Evolutionary conservation across 345 rosid genomes (phyloP), one percentile per base, ranked within the genome.

Genomic region (Aethionema arabicum): DNA sequence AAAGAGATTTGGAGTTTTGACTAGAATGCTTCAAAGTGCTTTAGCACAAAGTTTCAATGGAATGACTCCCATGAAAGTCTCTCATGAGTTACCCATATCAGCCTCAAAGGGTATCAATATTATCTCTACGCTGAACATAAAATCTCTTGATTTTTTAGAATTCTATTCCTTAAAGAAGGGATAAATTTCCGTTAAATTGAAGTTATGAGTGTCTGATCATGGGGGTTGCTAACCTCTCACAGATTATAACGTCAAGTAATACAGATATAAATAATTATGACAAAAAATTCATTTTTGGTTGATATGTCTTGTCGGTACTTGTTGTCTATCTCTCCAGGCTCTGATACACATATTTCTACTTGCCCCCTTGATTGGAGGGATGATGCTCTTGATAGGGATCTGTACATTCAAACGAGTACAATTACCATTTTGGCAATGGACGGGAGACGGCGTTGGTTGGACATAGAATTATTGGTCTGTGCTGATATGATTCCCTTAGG

Each of bases 401-500:
- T 93, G 32, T 84, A 85, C 69, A 90, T 93, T 59, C 79, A 83
- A 72, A 77, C 91, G 58, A 79, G 79, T 42, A 87, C 92, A 11
- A 82, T 93, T 65, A 93, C 97, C 31, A 81, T 90, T 75, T 85
- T 93, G 86, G 99, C 99, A 56, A 93, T 93, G 99, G 99, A 93
- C 68, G 99, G 99, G 61, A 90, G 90, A 78, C 80, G 96, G 75
- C 83, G 99, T 57, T 93, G 99, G 99, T 71, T 93, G 76, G 99
- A 93, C 80, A 84, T 90, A 75, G 74, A 80, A 41, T 76, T 82
- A 71, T 76, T 87, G 95, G 99, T 93, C 56, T 77, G 90, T 72
- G 56, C 59, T 57, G 40, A 48, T 59, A 52, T 52, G 32, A 35
- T 67, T 66, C 66, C 61, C 66, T 59, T 65, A 47, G 62, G 37